phyloP scores from a whole-genome alignment of 352 stramenopile genomes.

The Globisporangium cystogenes region DNA sequence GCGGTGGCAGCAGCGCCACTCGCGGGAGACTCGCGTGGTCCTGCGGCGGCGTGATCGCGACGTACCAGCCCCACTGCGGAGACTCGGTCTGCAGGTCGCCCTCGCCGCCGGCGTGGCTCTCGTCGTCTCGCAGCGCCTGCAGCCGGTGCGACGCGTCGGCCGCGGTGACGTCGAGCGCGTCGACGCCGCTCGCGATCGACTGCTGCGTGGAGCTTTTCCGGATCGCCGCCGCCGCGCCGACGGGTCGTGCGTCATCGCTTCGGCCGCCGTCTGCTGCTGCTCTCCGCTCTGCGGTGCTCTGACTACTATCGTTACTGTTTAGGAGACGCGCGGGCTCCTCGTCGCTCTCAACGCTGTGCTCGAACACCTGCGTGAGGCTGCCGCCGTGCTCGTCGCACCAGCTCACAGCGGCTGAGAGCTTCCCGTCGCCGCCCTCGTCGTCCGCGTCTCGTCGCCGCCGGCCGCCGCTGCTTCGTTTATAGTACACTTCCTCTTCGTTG shows the following conservation, averaged over 20 bases:
- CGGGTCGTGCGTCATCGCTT: slow-evolving; percentile 1
- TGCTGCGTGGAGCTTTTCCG: slow-evolving; percentile 10
- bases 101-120: slow-evolving; percentile 6
- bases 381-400: slow-evolving; percentile 82
- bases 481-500: neutral
- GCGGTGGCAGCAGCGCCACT: slow-evolving; percentile 5
- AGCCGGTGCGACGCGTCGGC: neutral
- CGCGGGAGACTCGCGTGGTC: slow-evolving; percentile 29
- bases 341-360: slow-evolving; percentile 21
- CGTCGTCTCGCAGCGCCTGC: neutral
- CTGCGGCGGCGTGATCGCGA: slow-evolving; percentile 77
- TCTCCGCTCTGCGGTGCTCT: too few species aligned
- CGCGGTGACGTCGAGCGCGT: neutral
- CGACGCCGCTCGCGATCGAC: slow-evolving; percentile 7
- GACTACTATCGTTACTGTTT: too few species aligned
- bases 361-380: slow-evolving; percentile 74
- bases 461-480: slow-evolving; percentile 15
- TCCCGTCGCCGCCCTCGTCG: slow-evolving; percentile 18
- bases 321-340: neutral
- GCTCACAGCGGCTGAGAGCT: slow-evolving; percentile 60
- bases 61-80: slow-evolving; percentile 86
- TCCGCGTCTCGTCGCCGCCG: neutral
- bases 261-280: too few species aligned
- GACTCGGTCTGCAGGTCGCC: slow-evolving; percentile 50
- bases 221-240: slow-evolving; percentile 5